Base-by-base conservation (phyloP, 805 yeast genomes). In the Yamadazyma takamatsuzukensis region DNA sequence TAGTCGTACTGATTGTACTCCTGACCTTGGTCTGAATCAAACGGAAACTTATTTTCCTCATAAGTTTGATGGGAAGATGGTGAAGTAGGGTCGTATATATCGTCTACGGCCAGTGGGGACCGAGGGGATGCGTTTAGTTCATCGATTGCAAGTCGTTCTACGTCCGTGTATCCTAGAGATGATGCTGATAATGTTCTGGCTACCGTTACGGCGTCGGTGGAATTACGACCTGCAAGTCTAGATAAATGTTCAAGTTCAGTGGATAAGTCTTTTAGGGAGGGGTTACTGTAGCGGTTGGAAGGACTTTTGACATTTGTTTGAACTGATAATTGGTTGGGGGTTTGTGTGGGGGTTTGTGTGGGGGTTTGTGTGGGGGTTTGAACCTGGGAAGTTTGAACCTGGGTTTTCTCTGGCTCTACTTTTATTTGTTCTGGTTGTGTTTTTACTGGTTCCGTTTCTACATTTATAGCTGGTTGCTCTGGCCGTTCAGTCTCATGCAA, bases 141-240 rank as follows among this genome's bases (percentile, higher is more conserved):
- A 35, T 59, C 63, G 29, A 66, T 57, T 5, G 68, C 72, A 21
- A 61, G 56, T 40, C 53, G 65, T 47, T 73, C 79, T 4, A 69
- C 65, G 33, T 67, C 71, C 9, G 78, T 71, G 42, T 69, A 68
- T 9, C 83, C 83, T 18, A 82, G 63, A 0, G 86, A 76, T 0
- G 83, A 72, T 29, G 85, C 72, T 2, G 90, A 81, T 30, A 87
- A 66, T 1, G 93, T 78, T 48, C 94, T 66, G 0, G 95, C 96
- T 35, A 86, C 64, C 0, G 94, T 78, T 4, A 82, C 80, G 0
- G 95, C 94, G 61, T 86, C 94, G 24, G 80, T 74, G 4, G 87
- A 79, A 33, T 78, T 80, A 56, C 84, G 60, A 0, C 94, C 93
- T 0, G 90, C 95, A 56, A 78, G 65, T 43, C 79, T 81, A 0